Base-by-base conservation (phyloP, 257 asterid species). In the Ocimum tenuiflorum region DNA sequence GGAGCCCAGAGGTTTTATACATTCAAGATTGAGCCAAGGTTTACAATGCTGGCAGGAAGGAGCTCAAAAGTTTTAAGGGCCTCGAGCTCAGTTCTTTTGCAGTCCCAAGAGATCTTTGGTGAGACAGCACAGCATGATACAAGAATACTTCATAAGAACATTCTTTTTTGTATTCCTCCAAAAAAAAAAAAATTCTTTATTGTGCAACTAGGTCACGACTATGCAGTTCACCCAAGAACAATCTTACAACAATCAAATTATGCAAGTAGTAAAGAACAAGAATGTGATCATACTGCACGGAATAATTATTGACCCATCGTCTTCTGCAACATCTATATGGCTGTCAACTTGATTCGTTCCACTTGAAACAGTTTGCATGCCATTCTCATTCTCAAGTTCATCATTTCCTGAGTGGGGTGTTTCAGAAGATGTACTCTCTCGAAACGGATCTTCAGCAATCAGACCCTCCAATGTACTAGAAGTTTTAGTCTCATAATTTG, bases 321-420 rank as follows among this genome's bases (percentile, higher is more conserved):
- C 88, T 70, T 90, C 95, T 43, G 75, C 69, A 74, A 94, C 97
- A 50, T 94, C 96, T 15, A 74, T 72, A 72, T 94, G 96, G 74
- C 79, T 80, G 75, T 75, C 81, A 42, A 73, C 79, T 36, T 67
- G 76, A 66, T 73, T 62, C 56, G 54, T 85, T 69, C 77, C 88
- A 70, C 63, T 73, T 29, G 85, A 67, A 47, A 48, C 81, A 11
- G 62, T 65, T 14, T 67, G 11, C 68, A 55, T 56, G 63, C 82
- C 89, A 74, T 75, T 78, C 70, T 74, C 89, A 71, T 57, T 75
- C 73, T 71, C 75, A 66, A 45, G 58, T 41, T 63, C 91, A 47
- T 77, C 83, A 48, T 55, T 67, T 72, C 77, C 88, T n/a, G 79
- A 80, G 27, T 71, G 48, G 39, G 36, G 73, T 13, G 74, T 62